Percentiles rank a stretch among this genome's conserved stretches.
Evolutionary conservation across 1,139 yeast species (phyloP).

Genomic region (Pichia sp.): DNA sequence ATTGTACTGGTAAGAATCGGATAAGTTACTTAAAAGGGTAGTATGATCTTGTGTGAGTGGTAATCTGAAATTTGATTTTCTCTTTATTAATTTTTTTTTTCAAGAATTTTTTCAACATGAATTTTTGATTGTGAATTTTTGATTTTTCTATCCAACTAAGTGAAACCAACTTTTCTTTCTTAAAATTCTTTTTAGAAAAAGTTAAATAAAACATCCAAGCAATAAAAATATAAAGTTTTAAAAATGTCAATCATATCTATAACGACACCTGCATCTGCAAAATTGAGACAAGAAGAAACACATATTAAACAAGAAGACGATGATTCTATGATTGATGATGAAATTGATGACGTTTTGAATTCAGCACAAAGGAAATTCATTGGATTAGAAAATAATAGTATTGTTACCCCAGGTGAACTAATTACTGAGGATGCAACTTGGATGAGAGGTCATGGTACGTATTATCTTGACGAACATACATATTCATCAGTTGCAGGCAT

Average conservation of each 20-base stretch:
- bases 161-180: not conserved
- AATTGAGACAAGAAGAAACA: not conserved
- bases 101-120: not conserved
- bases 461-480: conserved; percentile 62
- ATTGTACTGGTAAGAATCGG: not conserved
- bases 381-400: conserved; percentile 10
- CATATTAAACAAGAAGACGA: not conserved
- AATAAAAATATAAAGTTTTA: not conserved
- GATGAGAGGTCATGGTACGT: conserved; percentile 99
- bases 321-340: conserved; percentile 18
- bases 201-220: not conserved
- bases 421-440: conserved; percentile 93
- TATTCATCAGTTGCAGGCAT: conserved; percentile 92
- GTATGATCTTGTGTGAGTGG: no score
- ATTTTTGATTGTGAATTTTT: not conserved
- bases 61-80: not conserved
- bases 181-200: not conserved
- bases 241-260: conserved; percentile 16
- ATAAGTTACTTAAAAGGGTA: not conserved
- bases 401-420: conserved; percentile 95
- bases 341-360: conserved; percentile 13
- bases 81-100: not conserved
- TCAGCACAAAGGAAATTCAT: conserved; percentile 8
- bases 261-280: conserved; percentile 4
- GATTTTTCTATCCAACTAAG: not conserved